A percentile compares a stretch with the other conserved stretches of the same genome.
Evolutionary conservation across 495 filamentous ascomycete species (phyloP).

Genomic region (Platismatia glauca): DNA sequence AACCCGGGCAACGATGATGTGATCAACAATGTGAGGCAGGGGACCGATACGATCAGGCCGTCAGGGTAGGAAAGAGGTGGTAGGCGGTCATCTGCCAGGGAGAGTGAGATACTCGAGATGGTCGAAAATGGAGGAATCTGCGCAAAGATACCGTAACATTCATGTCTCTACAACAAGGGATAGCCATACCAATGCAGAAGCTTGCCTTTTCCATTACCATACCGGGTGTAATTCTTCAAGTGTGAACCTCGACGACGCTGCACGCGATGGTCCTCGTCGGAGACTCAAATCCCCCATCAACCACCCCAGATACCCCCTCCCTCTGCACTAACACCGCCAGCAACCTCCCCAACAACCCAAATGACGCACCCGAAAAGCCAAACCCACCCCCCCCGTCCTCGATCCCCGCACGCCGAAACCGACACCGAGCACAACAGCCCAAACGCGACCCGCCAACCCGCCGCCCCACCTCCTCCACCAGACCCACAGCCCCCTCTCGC

Average conservation of each 20-base stretch:
- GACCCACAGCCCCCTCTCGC: too few species aligned
- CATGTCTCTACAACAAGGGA: not conserved
- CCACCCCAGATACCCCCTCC: not conserved
- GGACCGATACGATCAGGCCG: slow-evolving; percentile 25
- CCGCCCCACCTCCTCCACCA: too few species aligned
- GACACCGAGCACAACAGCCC: not conserved
- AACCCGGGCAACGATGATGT: slow-evolving; percentile 38
- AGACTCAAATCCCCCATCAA: not conserved
- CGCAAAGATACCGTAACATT: too few species aligned
- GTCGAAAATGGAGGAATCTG: not conserved
- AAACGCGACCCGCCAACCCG: not conserved
- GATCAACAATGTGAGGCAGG: slow-evolving; percentile 31
- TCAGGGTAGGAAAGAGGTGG: slow-evolving; percentile 12
- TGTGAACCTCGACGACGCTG: not conserved
- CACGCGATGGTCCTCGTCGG: not conserved
- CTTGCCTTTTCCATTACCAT: not conserved
- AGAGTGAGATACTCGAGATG: slow-evolving; percentile 12
- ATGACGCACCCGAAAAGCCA: not conserved
- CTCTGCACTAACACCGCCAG: not conserved
- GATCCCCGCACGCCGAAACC: not conserved
- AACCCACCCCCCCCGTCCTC: not conserved
- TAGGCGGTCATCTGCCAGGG: not conserved
- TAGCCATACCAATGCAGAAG: not conserved
- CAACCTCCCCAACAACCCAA: not conserved
- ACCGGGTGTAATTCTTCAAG: not conserved